Base-by-base conservation (phyloP, 257 asterid genomes). In the Fraxinus quadrangulata region DNA sequence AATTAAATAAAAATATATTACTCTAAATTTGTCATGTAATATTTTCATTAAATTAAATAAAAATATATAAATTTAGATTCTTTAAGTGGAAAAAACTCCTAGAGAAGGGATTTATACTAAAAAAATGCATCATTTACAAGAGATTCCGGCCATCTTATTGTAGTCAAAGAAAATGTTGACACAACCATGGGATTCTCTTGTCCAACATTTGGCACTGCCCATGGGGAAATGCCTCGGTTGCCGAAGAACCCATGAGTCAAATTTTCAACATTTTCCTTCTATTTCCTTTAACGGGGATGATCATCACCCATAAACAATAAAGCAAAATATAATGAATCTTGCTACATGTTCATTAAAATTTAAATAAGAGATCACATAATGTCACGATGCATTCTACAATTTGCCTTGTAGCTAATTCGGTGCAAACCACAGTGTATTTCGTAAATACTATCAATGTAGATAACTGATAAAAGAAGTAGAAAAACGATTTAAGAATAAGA, bases 221-320 rank as follows among this genome's bases (percentile, higher is more conserved):
- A 33, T 4, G 90, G 74, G 87, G 87, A 80, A 81, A 81, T 70
- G 69, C 72, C 14, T 89, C 88, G 31, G 74, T 49, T 63, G 71
- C 80, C 9, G 88, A 76, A 67, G 89, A 33, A 84, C 26, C 85
- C 92, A 88, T 86, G 76, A 71, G 17, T 24, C 34, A 66, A 75
- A 56, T 67, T 49, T 40, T 70, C 33, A 75, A 51, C 66, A 71
- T 67, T 83, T 73, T 79, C 54, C 61, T 65, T 23, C 28, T 69
- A 70, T 23, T 11, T 69, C 61, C 71, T 42, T 47, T 67, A 61
- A 33, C 70, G 70, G 5, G 68, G 36, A 54, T 31, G 65, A 45
- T 80, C 78, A 82, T 80, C 76, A 45, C 56, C 67, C 56, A 67
- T 6, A 70, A 71, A 75, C 11, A 70, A 9, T 8, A 17, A 37